Evolutionary conservation across 257 asterid genomes (phyloP).

Genomic region (Solanum sitiens): DNA sequence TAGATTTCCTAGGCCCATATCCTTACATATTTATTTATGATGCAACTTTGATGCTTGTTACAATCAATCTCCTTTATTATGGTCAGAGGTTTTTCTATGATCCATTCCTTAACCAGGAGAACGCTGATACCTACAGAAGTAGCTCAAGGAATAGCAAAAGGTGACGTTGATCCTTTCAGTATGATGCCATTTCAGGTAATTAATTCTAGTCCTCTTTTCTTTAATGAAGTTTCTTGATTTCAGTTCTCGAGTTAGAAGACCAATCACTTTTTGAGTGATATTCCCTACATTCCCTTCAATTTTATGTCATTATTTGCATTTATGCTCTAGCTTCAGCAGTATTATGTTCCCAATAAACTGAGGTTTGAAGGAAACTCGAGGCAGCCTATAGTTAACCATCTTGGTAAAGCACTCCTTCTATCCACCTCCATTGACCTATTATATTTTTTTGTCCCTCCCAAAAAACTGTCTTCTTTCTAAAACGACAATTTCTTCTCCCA

Average conservation of each 20-base stretch:
- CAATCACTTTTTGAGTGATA: neutral
- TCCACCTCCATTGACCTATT: neutral
- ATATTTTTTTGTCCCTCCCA: neutral
- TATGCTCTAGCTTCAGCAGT: neutral
- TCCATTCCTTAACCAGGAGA: constrained; percentile 51
- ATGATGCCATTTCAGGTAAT: constrained; percentile 69
- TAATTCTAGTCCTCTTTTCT: neutral
- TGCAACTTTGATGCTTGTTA: neutral
- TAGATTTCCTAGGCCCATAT: constrained; percentile 94
- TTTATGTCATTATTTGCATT: neutral
- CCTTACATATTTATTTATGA: constrained; percentile 30
- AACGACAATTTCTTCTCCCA: neutral
- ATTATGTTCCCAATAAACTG: neutral
- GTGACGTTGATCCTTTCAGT: constrained; percentile 85
- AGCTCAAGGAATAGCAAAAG: constrained; percentile 82
- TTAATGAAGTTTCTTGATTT: neutral
- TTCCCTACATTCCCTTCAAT: neutral
- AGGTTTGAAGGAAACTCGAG: neutral
- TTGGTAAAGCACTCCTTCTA: neutral
- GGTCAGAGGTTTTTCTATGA: neutral
- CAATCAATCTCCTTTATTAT: neutral
- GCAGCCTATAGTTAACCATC: neutral
- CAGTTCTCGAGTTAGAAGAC: neutral
- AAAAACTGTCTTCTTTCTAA: neutral
- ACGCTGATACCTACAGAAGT: constrained; percentile 59